These are phyloP conservation scores for Acidomyces sp. DNA, from an alignment of 495 filamentous ascomycete genomes.

Conservation along the genomic window DNA sequence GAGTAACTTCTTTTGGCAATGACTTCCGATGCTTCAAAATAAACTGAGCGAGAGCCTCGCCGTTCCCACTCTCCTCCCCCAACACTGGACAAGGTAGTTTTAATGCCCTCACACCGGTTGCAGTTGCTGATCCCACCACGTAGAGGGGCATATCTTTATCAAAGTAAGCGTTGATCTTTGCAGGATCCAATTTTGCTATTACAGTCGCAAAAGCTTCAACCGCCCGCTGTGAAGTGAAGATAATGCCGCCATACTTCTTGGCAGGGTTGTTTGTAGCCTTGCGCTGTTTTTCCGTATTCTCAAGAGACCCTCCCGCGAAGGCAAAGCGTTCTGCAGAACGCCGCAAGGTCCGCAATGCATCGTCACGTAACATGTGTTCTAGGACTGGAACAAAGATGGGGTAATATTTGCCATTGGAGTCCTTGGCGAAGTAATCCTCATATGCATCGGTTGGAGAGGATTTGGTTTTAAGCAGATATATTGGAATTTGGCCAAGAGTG, in stretches of 20 bases:
- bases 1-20: slow-evolving; percentile 24
- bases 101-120: slow-evolving; percentile 52
- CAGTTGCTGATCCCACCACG: slow-evolving; percentile 86
- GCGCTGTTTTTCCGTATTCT: slow-evolving; percentile 4
- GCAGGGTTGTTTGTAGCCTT: slow-evolving; percentile 14
- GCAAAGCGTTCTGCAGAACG: slow-evolving; percentile 22
- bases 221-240: slow-evolving; percentile 89
- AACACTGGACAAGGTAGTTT: slow-evolving; percentile 28
- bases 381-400: slow-evolving; percentile 76
- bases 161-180: slow-evolving; percentile 24
- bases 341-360: slow-evolving; percentile 30
- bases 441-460: slow-evolving; percentile 70
- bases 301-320: slow-evolving; percentile 11
- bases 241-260: slow-evolving; percentile 60
- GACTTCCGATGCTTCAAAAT: slow-evolving; percentile 43
- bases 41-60: slow-evolving; percentile 58
- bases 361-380: slow-evolving; percentile 48
- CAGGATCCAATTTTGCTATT: slow-evolving; percentile 33
- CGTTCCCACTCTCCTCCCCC: slow-evolving; percentile 70
- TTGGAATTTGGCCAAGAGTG: slow-evolving; percentile 30
- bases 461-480: slow-evolving; percentile 79
- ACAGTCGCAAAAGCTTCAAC: slow-evolving; percentile 70
- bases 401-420: slow-evolving; percentile 35
- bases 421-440: slow-evolving; percentile 52
- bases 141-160: slow-evolving; percentile 52